Percentiles rank a stretch among this genome's conserved stretches.
Conservation (phyloP, 1,139 yeast species). For the Yamadazyma friedrichii region DNA sequence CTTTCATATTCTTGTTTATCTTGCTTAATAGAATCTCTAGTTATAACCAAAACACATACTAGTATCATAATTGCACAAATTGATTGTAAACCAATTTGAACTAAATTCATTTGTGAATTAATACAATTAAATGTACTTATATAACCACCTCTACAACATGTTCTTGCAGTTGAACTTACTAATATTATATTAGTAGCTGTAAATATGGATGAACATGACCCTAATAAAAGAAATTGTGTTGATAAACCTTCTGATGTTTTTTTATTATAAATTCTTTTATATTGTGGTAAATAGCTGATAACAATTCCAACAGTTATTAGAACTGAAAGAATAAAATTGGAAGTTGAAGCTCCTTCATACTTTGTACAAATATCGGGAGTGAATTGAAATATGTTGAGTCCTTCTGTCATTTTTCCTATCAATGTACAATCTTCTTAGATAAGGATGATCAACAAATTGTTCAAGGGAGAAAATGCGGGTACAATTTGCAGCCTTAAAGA, state of each 20-base stretch:
- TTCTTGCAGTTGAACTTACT: constrained; percentile 53
- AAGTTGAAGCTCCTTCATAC: constrained; percentile 45
- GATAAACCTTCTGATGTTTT: constrained; percentile 78
- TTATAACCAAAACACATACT: constrained; percentile 50
- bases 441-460: neutral
- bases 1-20: constrained; percentile 43
- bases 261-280: constrained; percentile 55
- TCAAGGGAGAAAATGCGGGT: neutral
- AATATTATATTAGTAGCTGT: constrained; percentile 68
- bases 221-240: constrained; percentile 68
- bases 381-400: neutral
- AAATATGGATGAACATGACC: constrained; percentile 69
- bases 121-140: constrained; percentile 58
- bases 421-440: neutral
- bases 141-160: constrained; percentile 47
- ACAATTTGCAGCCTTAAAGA: too few species aligned
- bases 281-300: constrained; percentile 78
- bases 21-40: constrained; percentile 46
- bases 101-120: constrained; percentile 64
- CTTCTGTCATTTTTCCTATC: neutral
- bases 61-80: constrained; percentile 62
- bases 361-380: constrained; percentile 31
- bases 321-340: constrained; percentile 50
- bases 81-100: constrained; percentile 71
- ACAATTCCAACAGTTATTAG: constrained; percentile 66